Evolutionary conservation across 1,284 basidiomycete genomes (phyloP), one percentile per base, ranked within the genome.

Genomic region (Rhodotorula glutinis): DNA sequence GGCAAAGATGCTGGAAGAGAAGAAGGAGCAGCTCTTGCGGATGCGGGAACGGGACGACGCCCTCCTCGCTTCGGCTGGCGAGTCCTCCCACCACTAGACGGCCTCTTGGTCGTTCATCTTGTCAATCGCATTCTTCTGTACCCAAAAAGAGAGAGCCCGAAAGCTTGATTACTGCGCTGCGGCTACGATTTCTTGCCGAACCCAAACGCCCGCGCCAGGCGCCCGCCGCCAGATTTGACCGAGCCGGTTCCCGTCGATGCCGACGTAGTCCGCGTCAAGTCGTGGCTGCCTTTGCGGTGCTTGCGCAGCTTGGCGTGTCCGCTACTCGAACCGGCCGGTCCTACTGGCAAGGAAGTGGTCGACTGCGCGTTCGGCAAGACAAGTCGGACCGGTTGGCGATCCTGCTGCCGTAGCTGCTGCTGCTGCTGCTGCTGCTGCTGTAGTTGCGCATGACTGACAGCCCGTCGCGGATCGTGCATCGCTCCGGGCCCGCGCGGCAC

Each of bases 11-110:
- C 53, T 75, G 55, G 68, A 62, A 52, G 70, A 67, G 21, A 71
- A 72, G 70, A 71, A 73, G 67, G 65, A 72, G 17, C 70, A 71
- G 59, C 56, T 73, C 27, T 44, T 71, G n/a, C 58, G 66, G 33
- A 71, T 71, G 65, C 57, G 72, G 57, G 67, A 66, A 53, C 57
- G 54, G 59, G 66, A 69, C 29, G 57, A 65, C 30, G 21, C 44
- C 21, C 23, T 53, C 47, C 40, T 55, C 43, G 49, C 62, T 49
- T 43, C 44, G 30, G 57, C 21, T 46, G 53, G 52, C 41, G 59
- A 41, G 27, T 17, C 41, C 10, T 40, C 30, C 38, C 53, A 53
- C 60, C 44, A 54, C 53, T 54, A 54, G 58, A 52, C 25, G 14
- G 8, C 40, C 40, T 19, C 25, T 38, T 17, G 40, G 43, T 38